These are phyloP conservation scores for Oryza punctata DNA, from an alignment of 176 grass and related monocot species.

Conservation along the genomic window DNA sequence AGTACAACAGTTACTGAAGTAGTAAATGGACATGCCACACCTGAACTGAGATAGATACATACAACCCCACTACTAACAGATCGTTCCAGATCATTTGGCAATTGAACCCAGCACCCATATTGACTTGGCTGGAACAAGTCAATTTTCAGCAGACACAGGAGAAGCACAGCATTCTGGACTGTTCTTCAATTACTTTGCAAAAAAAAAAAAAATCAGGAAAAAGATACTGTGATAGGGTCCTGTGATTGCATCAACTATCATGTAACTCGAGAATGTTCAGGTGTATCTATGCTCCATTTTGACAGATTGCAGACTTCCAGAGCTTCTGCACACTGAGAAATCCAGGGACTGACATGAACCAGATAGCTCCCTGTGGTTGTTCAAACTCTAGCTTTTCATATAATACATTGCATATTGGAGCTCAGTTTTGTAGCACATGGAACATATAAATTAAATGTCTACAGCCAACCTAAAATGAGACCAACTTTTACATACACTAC, in stretches of 20 bases:
- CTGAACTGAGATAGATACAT: background rate
- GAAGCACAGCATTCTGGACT: background rate
- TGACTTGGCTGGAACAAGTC: background rate
- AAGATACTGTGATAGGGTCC: no score
- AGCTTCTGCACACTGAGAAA: background rate
- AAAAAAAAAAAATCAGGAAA: background rate
- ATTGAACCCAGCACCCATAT: no score
- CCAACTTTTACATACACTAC: constrained; percentile 43
- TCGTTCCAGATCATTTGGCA: background rate
- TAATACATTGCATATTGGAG: constrained; percentile 24
- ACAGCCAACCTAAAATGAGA: constrained; percentile 30
- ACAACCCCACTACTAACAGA: background rate
- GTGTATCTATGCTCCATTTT: background rate
- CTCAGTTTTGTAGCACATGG: constrained; percentile 28
- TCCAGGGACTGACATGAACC: background rate
- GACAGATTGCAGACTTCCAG: background rate
- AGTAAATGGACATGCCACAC: background rate
- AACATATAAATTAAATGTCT: constrained; percentile 20
- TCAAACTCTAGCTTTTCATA: constrained; percentile 18
- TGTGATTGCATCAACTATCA: background rate
- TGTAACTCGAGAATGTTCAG: background rate
- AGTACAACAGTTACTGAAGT: background rate
- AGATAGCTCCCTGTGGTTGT: background rate
- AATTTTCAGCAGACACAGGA: background rate
- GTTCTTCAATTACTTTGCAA: background rate